Conservation (phyloP, 805 yeast genomes). For the Candida argentea region DNA sequence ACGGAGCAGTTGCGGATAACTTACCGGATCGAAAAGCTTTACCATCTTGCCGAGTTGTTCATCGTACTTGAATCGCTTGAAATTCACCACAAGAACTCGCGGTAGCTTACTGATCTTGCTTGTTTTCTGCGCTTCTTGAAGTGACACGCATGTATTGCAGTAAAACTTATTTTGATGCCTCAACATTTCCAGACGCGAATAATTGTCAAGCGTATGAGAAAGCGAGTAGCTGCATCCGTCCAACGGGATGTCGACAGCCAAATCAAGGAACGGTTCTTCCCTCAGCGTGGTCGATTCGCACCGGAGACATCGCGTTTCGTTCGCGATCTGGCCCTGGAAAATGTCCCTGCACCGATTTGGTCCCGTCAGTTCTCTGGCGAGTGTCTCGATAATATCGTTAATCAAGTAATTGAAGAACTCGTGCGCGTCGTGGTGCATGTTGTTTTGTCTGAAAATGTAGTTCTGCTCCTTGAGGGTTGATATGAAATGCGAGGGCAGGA, state of each 20-base stretch:
- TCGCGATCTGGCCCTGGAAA: slow-evolving; percentile 78
- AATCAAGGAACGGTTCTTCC: slow-evolving; percentile 79
- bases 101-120: slow-evolving; percentile 76
- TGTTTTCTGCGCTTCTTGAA: slow-evolving; percentile 90
- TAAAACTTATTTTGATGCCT: slow-evolving; percentile 84
- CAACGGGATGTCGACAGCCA: slow-evolving; percentile 74
- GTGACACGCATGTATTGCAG: slow-evolving; percentile 81
- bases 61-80: slow-evolving; percentile 86
- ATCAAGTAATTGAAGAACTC: slow-evolving; percentile 84
- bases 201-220: slow-evolving; percentile 70
- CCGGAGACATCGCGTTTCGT: slow-evolving; percentile 80
- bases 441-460: slow-evolving; percentile 69
- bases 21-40: slow-evolving; percentile 77
- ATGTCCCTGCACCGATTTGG: slow-evolving; percentile 52
- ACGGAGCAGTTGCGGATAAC: slow-evolving; percentile 65
- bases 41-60: slow-evolving; percentile 74
- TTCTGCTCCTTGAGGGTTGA: slow-evolving; percentile 73
- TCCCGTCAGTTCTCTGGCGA: slow-evolving; percentile 29
- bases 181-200: slow-evolving; percentile 77
- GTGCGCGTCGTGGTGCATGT: slow-evolving; percentile 97
- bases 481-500: slow-evolving; percentile 69
- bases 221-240: slow-evolving; percentile 49
- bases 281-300: slow-evolving; percentile 78
- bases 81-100: slow-evolving; percentile 66
- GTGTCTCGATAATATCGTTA: slow-evolving; percentile 54